Percentiles rank a stretch among this genome's conserved stretches.
Evolutionary conservation across 75 land plant genomes (phyloP).

Genomic region (Cunninghamia lanceolata): DNA sequence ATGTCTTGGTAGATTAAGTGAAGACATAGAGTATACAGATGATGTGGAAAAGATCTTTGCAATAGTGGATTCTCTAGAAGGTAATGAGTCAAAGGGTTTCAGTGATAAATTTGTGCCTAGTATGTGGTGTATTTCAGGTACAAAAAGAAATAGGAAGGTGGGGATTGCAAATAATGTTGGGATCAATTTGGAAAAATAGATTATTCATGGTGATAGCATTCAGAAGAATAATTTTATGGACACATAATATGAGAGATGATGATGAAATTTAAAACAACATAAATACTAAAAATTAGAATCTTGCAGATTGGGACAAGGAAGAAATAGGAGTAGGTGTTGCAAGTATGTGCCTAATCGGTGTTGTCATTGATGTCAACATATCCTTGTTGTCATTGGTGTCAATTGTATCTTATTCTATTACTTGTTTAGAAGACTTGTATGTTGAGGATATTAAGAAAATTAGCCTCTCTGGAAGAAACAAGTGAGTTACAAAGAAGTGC

Average conservation of each 20-base stretch:
- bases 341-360: no score
- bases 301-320: conserved; percentile 11
- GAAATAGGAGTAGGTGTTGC: conserved; percentile 6
- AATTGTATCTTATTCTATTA: no score
- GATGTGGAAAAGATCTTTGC: background rate
- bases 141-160: background rate
- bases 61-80: background rate
- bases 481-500: no score
- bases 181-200: background rate
- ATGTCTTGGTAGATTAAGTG: background rate
- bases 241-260: background rate
- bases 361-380: no score
- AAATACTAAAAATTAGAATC: background rate
- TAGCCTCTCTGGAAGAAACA: no score
- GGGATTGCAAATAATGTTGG: background rate
- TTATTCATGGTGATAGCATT: background rate
- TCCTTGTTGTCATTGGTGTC: no score
- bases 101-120: background rate
- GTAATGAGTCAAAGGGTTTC: background rate
- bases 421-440: no score
- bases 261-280: background rate
- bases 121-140: background rate
- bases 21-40: background rate
- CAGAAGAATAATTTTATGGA: background rate
- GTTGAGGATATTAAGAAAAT: no score